Base-by-base conservation (phyloP, 148 eudicot species). In the Rhododendron griersonianum region DNA sequence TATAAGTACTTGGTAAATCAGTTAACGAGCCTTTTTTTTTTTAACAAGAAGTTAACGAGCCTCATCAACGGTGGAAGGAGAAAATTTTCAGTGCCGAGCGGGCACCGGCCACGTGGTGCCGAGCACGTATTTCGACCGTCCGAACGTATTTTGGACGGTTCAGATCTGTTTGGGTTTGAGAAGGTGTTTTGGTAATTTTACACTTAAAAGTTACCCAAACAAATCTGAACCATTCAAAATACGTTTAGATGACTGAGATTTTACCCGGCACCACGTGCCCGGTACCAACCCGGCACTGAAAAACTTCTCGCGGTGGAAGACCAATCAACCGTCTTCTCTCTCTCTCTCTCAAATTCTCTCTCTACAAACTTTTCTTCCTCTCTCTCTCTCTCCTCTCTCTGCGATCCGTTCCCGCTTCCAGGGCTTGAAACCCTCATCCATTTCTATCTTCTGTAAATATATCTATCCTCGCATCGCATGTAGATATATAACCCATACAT, bases 321-420 rank as follows among this genome's bases (percentile, higher is more conserved):
- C 28, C 37, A 50, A 16, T 1, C 71, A 55, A 57, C 69, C 83
- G 33, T 74, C 30, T 23, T 14, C 65, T 41, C 77, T 37, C 25
- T n/a, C 81, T 30, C 13, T 77, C 76, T 16, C n/a, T 69, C 28
- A 48, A 61, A 5, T 65, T 59, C 50, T 81, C 48, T 67, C 47
- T 14, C 44, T 79, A 4, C 19, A 5, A 33, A 28, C 41, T 71
- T 30, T 13, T 30, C 13, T 71, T 14, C 39, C 53, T 8, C 74
- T 74, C 76, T 4, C 41, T 33, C 55, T 57, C 87, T 33, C 81
- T 63, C 53, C 30, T 77, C 87, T 44, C 81, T 81, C 53, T 39
- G 28, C 45, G 25, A 35, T 81, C 80, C 41, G 61, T 84, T 16
- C 25, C 37, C 37, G 3, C 76, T 16, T 55, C 83, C 18, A 44